These are phyloP conservation scores for Coleophoma crateriformis DNA, from an alignment of 2,329 filamentous ascomycete species.

Conservation along the genomic window DNA sequence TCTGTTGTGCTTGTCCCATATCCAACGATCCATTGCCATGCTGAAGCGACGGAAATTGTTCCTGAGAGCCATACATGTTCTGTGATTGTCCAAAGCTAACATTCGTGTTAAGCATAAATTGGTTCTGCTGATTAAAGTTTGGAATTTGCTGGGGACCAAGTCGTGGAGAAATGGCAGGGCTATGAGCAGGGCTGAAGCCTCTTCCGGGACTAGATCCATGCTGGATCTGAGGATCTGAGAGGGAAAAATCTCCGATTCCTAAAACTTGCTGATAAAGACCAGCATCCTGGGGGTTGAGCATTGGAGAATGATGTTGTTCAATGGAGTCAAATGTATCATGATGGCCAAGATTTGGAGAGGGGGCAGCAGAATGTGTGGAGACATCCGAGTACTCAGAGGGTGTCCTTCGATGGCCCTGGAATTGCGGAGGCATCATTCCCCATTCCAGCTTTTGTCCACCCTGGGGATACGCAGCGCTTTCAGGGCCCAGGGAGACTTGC, in stretches of 20 bases:
- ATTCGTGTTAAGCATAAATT: slow-evolving; percentile 38
- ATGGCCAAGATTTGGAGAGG: slow-evolving; percentile 75
- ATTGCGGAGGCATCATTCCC: slow-evolving; percentile 51
- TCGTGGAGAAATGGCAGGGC: slow-evolving; percentile 59
- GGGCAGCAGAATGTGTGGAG: slow-evolving; percentile 77
- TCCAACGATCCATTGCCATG: slow-evolving; percentile 44
- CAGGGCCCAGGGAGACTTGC: slow-evolving; percentile 26
- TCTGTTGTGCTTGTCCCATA: slow-evolving; percentile 63
- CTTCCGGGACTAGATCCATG: slow-evolving; percentile 56
- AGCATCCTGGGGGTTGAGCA: slow-evolving; percentile 69
- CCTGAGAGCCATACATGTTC: slow-evolving; percentile 44
- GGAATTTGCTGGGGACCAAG: slow-evolving; percentile 52
- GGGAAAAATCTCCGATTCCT: slow-evolving; percentile 72
- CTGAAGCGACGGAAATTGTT: slow-evolving; percentile 39
- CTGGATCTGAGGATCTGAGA: slow-evolving; percentile 59
- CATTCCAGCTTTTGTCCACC: slow-evolving; percentile 48
- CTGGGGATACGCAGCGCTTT: slow-evolving; percentile 42
- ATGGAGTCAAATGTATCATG: slow-evolving; percentile 74
- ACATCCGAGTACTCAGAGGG: slow-evolving; percentile 93
- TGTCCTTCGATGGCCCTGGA: slow-evolving; percentile 75
- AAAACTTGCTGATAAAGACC: slow-evolving; percentile 72
- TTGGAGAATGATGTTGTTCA: slow-evolving; percentile 70
- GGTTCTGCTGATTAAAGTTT: slow-evolving; percentile 39
- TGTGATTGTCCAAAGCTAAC: slow-evolving; percentile 40
- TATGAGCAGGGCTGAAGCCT: slow-evolving; percentile 76